Conservation (phyloP, 2,329 filamentous ascomycete genomes). For the Penicillium sp. region DNA sequence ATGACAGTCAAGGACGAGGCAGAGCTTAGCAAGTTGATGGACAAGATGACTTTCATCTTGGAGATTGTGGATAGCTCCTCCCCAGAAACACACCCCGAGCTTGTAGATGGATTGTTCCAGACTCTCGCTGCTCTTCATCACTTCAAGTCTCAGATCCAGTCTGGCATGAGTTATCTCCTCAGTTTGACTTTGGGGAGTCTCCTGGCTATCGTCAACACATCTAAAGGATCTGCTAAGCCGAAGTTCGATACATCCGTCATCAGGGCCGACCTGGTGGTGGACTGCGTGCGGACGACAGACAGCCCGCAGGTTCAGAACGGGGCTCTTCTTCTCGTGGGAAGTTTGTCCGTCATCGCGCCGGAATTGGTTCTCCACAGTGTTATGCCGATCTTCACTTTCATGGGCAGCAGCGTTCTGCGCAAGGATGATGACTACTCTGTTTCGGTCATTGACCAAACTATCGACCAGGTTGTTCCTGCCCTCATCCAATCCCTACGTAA, state of each 20-base stretch:
- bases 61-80: constrained; percentile 82
- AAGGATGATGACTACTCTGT: constrained; percentile 97
- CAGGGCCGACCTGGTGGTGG: constrained; percentile 85
- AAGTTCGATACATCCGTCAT: constrained; percentile 75
- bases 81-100: constrained; percentile 68
- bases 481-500: constrained; percentile 81
- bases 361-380: constrained; percentile 93
- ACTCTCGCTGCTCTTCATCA: constrained; percentile 84
- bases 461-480: constrained; percentile 89
- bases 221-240: constrained; percentile 49
- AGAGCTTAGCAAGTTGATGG: constrained; percentile 65
- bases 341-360: constrained; percentile 80
- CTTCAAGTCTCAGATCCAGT: constrained; percentile 74
- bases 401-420: constrained; percentile 84
- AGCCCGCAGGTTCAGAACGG: constrained; percentile 93
- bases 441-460: constrained; percentile 90
- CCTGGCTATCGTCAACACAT: constrained; percentile 75
- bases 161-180: constrained; percentile 87
- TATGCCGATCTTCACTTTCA: constrained; percentile 99
- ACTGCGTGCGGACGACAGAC: constrained; percentile 86
- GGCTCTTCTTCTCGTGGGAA: constrained; percentile 82
- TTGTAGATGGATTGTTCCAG: constrained; percentile 77
- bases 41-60: constrained; percentile 78
- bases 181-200: constrained; percentile 79
- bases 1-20: constrained; percentile 61